phyloP scores from a whole-genome alignment of 768 basidiomycete species.

The Pisolithus orientalis region DNA sequence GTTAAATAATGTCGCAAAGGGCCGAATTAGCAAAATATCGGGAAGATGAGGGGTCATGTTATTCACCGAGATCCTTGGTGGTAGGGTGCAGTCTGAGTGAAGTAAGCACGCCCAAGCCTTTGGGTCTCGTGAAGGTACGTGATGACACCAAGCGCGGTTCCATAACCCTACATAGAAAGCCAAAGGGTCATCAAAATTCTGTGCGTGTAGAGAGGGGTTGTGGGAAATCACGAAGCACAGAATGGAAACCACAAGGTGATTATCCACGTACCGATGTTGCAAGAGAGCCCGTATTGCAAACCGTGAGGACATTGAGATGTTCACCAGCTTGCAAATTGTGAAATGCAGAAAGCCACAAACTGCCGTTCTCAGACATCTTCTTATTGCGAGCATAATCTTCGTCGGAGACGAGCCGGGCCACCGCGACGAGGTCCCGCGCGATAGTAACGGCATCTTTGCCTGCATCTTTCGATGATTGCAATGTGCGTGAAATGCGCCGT shows the following conservation, averaged over 20 bases:
- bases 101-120: constrained; percentile 79
- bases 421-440: constrained; percentile 57
- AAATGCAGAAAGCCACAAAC: constrained; percentile 68
- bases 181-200: not conserved
- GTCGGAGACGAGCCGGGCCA: constrained; percentile 68
- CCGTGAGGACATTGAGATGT: constrained; percentile 78
- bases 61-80: constrained; percentile 81
- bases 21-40: not conserved
- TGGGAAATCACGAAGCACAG: not conserved
- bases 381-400: constrained; percentile 88
- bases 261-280: constrained; percentile 73
- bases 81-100: constrained; percentile 91
- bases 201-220: not conserved
- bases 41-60: not conserved
- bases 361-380: constrained; percentile 79
- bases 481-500: constrained; percentile 52
- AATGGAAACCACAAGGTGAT: not conserved
- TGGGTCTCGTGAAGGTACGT: constrained; percentile 79
- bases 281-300: constrained; percentile 96
- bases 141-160: constrained; percentile 91
- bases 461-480: constrained; percentile 34
- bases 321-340: constrained; percentile 31
- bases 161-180: constrained; percentile 67
- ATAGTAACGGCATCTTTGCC: constrained; percentile 39
- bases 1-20: not conserved